Conservation (phyloP, 371 early-diverging fungal genomes). For the Circinella minor region DNA sequence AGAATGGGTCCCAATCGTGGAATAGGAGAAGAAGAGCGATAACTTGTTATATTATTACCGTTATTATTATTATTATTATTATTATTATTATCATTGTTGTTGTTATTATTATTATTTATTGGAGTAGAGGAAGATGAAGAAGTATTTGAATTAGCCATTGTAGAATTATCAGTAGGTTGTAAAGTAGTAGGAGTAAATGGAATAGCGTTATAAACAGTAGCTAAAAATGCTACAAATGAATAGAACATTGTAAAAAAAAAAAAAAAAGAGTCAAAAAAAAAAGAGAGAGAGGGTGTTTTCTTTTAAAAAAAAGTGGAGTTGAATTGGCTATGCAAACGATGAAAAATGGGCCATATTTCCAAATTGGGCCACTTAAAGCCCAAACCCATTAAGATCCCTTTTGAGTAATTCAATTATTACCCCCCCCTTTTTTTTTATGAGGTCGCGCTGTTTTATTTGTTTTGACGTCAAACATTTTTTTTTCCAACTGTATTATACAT, state of each 20-base stretch:
- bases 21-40: not conserved
- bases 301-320: not conserved
- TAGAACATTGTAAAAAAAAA: not conserved
- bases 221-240: conserved; percentile 6
- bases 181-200: not conserved
- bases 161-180: not conserved
- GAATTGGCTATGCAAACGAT: too few species aligned
- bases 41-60: not conserved
- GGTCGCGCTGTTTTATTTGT: too few species aligned
- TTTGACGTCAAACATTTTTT: too few species aligned
- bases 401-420: too few species aligned
- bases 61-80: too few species aligned
- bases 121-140: not conserved
- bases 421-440: too few species aligned
- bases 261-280: too few species aligned
- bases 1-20: not conserved
- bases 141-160: not conserved
- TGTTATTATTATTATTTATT: not conserved
- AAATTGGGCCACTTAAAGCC: too few species aligned
- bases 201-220: conserved; percentile 8
- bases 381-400: too few species aligned
- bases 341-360: too few species aligned
- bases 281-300: not conserved
- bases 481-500: too few species aligned
- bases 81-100: not conserved